Evolutionary conservation across 441 rosid species (phyloP), one percentile per base, ranked within the genome.

Genomic region (Corymbia citriodora): DNA sequence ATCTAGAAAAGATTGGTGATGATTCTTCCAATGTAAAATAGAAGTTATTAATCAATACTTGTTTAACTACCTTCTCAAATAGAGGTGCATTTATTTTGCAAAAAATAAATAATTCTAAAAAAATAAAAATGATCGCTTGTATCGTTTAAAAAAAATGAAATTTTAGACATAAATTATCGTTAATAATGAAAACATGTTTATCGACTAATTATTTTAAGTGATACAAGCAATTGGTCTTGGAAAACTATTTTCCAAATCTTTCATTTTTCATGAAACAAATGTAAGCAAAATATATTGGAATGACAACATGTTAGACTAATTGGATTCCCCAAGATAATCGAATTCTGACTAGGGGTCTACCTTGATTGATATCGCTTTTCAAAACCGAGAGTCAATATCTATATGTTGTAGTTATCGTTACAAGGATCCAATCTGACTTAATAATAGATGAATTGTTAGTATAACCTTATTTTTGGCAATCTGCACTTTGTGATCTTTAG

Each of bases 171-270:
- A 65, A 65, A n/a, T 65, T n/a, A 65, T 65, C 0, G 19, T n/a
- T 65, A 65, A 65, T 65, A n/a, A 65, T 63, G 19, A 65, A 65
- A 65, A 13, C 14, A 29, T 13, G 4, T 63, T 29, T n/a, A 65
- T 65, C 1, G 1, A 65, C 2, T n/a, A 29, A n/a, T 65, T 29
- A 2, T 29, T n/a, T n/a, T 29, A n/a, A 65, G 27, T 2, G 0
- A 61, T 27, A 61, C 68, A 61, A 27, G 8, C 4, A 27, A 0
- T 61, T 1, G 1, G 1, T 61, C 16, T 27, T 12, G 8, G 16
- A 14, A 61, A 61, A 61, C 8, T 61, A 12, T 61, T 61, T 61
- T 61, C 27, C 8, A 61, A 27, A 5, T 3, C 27, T 61, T 14
- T 65, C 2, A n/a, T 10, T 59, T 25, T 59, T 59, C 14, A 0